These are phyloP conservation scores for Suhomyces tanzawaensis DNA, from an alignment of 805 yeast genomes.

Conservation along the genomic window DNA sequence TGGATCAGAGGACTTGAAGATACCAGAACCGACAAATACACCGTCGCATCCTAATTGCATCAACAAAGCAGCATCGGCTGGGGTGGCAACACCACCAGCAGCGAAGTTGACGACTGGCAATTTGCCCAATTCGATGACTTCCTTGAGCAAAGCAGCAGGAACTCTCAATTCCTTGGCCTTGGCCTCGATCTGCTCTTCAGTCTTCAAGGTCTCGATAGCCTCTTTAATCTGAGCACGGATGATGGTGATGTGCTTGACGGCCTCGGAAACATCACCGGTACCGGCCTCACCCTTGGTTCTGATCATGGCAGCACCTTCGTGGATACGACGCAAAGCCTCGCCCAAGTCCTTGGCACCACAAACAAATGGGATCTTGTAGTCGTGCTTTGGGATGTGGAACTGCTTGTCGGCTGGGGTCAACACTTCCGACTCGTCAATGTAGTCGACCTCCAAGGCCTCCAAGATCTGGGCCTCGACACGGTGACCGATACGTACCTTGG, in stretches of 20 bases:
- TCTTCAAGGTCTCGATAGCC: constrained; percentile 34
- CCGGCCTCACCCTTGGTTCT: constrained; percentile 90
- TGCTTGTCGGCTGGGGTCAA: constrained; percentile 76
- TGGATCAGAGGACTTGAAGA: constrained; percentile 72
- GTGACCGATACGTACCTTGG: constrained; percentile 82
- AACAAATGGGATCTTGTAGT: constrained; percentile 72
- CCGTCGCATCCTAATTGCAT: constrained; percentile 83
- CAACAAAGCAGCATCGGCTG: constrained; percentile 82
- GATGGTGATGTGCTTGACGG: constrained; percentile 68
- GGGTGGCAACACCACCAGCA: constrained; percentile 88
- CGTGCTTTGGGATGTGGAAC: constrained; percentile 58
- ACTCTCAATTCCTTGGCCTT: constrained; percentile 61
- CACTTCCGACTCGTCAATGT: constrained; percentile 82
- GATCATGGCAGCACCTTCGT: constrained; percentile 85
- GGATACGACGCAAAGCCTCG: constrained; percentile 74
- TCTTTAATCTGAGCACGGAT: constrained; percentile 56
- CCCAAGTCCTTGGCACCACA: constrained; percentile 83
- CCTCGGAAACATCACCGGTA: constrained; percentile 82
- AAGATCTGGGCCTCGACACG: constrained; percentile 77
- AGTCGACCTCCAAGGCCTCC: constrained; percentile 70
- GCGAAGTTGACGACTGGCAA: constrained; percentile 84
- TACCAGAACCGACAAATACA: constrained; percentile 76
- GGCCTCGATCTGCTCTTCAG: constrained; percentile 45
- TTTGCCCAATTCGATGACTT: constrained; percentile 47
- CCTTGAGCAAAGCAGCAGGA: constrained; percentile 50